Base-by-base conservation (phyloP, 176 grass and related monocot genomes). In the Themeda triandra region DNA sequence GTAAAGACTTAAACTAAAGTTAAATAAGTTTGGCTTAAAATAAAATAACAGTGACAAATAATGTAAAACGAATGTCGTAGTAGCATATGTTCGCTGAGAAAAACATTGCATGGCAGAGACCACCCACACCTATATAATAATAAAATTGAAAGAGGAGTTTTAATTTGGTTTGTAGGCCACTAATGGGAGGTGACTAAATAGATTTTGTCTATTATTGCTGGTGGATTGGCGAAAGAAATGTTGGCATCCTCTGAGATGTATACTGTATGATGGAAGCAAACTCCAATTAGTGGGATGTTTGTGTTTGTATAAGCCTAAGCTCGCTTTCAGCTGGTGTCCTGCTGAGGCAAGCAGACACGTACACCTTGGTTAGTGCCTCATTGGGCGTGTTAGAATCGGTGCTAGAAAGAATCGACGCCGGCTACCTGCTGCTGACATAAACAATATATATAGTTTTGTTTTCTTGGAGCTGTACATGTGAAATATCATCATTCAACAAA, bases 261-360 rank as follows among this genome's bases (percentile, higher is more conserved):
- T 21, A 39, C 1, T 37, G 13, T 18, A 65, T 59, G 78, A 81
- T 40, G 70, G 44, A 81, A 81, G 78, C 78, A 21, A 66, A 82
- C 79, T 87, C 63, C 63, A 69, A 76, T 23, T 25, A 28, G 58
- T 62, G 11, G 58, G 9, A 12, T 48, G 71, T 36, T 69, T 60
- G 78, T 32, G 37, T 56, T 18, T 51, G 17, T 51, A 49, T 49
- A 51, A 15, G 21, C 21, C 24, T 85, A 48, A 12, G 8, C 6
- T 12, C 23, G 35, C 63, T 71, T 25, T 37, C 27, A 42, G 4
- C 24, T 10, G 32, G 33, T 53, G 49, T 21, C 23, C 6, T 8
- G 51, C 18, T 56, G 51, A 56, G 48, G 48, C 48, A 18, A 51
- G 46, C 46, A 18, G 46, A 49, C 46, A 49, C 44, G 44, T n/a